Evolutionary conservation across 305 asterid genomes (phyloP), one percentile per base, ranked within the genome.

Genomic region (Fraxinus angustifolia): DNA sequence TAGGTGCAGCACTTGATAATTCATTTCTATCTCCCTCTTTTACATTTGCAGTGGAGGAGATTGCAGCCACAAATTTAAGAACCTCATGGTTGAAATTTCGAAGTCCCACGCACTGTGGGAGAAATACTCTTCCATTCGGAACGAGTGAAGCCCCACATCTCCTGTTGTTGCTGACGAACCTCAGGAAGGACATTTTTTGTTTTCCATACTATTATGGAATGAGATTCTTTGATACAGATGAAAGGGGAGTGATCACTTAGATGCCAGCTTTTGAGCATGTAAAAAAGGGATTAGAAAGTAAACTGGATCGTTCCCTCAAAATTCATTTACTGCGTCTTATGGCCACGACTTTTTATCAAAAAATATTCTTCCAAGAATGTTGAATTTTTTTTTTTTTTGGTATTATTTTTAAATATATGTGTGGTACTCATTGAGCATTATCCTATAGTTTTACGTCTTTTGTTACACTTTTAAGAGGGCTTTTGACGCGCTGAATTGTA

Each of bases 1-100:
- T 17, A n/a, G 17, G 53, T 53, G 23, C 67, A 33, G 21, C 70
- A 30, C 28, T 42, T 28, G 68, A 30, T 30, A 28, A 56, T 65
- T 10, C 8, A 38, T 23, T 40, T 36, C 34, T 62, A 33, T 45
- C 10, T 35, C 26, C 38, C 8, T 62, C 34, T 8, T 30, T 45
- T 34, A 62, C 58, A 81, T 85, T 82, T 87, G 91, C 94, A 96
- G 99, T 8, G 97, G 98, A 84, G 98, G 97, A 65, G 98, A 96
- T 70, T 96, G 95, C 86, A 93, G 98, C 79, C 98, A 93, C 88
- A 96, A 91, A 90, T 94, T 96, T 58, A 96, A 96, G 95, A 92
- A 90, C 85, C 96, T 96, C 11, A 96, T 94, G 97, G 88, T 45
- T 30, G 98, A 94, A 81, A 91, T 94, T 72, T 81, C 88, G 73